Conservation (phyloP, 495 filamentous ascomycete species). For the Xylaria bambusicola region DNA sequence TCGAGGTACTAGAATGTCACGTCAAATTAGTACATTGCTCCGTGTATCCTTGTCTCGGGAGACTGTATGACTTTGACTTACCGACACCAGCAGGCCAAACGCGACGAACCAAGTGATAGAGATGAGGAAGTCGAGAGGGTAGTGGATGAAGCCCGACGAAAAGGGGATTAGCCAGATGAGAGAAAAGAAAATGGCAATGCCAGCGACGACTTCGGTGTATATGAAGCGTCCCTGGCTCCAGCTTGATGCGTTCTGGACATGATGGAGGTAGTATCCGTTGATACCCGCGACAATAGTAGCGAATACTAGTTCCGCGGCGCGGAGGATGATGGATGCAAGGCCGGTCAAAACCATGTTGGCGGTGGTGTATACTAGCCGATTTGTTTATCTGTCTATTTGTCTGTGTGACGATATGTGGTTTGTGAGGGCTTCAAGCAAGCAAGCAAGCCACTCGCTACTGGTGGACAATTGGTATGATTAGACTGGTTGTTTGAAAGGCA, state of each 20-base stretch:
- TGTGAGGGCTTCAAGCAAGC: not conserved
- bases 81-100: constrained; percentile 64
- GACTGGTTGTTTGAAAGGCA: not conserved
- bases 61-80: constrained; percentile 23
- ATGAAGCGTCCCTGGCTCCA: constrained; percentile 48
- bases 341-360: constrained; percentile 43
- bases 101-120: constrained; percentile 64
- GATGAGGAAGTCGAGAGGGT: constrained; percentile 58
- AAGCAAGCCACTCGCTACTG: not conserved
- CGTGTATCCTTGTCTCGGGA: no score
- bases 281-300: constrained; percentile 50
- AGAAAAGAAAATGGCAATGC: constrained; percentile 47
- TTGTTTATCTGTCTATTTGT: not conserved
- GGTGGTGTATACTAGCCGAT: not conserved
- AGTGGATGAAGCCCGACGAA: constrained; percentile 46
- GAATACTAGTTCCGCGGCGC: constrained; percentile 50
- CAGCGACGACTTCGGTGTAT: constrained; percentile 51
- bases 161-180: constrained; percentile 54
- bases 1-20: constrained; percentile 32
- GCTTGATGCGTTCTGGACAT: constrained; percentile 28
- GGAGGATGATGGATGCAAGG: constrained; percentile 45
- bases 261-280: constrained; percentile 47
- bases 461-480: not conserved
- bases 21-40: not conserved
- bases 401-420: not conserved